A percentile compares a stretch with the other conserved stretches of the same genome.
phyloP scores from a whole-genome alignment of 2,329 filamentous ascomycete species.

The Nemania sp. region DNA sequence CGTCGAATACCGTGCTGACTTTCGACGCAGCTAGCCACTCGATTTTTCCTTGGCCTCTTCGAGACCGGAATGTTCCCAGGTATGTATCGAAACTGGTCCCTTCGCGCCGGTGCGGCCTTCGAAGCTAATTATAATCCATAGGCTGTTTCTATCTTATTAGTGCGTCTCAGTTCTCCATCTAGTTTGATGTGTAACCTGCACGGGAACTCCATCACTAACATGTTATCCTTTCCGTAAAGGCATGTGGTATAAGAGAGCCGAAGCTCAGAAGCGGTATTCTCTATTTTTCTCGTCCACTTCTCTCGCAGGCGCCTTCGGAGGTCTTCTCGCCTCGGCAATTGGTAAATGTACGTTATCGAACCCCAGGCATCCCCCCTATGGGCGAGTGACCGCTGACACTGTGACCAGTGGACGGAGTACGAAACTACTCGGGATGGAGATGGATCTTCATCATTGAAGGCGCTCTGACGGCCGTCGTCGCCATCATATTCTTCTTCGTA shows the following conservation, averaged over 20 bases:
- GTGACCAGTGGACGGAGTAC: constrained; percentile 62
- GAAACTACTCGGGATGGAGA: constrained; percentile 73
- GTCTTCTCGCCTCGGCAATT: constrained; percentile 81
- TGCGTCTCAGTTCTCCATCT: too few species aligned
- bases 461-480: constrained; percentile 44
- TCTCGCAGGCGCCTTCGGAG: constrained; percentile 81
- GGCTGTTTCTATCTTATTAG: constrained; percentile 68
- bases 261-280: constrained; percentile 88
- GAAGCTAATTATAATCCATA: constrained; percentile 46
- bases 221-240: constrained; percentile 43
- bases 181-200: too few species aligned
- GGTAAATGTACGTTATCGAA: constrained; percentile 62
- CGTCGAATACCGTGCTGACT: constrained; percentile 8
- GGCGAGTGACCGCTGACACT: constrained; percentile 9
- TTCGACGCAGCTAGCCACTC: constrained; percentile 59
- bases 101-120: not conserved
- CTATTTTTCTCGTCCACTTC: constrained; percentile 91
- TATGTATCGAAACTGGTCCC: constrained; percentile 10
- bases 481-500: constrained; percentile 65
- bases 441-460: constrained; percentile 86
- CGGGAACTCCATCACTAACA: too few species aligned
- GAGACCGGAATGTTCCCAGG: constrained; percentile 66
- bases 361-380: not conserved
- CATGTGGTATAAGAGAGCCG: constrained; percentile 87
- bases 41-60: constrained; percentile 82